Base-by-base conservation (phyloP, 495 filamentous ascomycete species). In the Monascus purpureus region DNA sequence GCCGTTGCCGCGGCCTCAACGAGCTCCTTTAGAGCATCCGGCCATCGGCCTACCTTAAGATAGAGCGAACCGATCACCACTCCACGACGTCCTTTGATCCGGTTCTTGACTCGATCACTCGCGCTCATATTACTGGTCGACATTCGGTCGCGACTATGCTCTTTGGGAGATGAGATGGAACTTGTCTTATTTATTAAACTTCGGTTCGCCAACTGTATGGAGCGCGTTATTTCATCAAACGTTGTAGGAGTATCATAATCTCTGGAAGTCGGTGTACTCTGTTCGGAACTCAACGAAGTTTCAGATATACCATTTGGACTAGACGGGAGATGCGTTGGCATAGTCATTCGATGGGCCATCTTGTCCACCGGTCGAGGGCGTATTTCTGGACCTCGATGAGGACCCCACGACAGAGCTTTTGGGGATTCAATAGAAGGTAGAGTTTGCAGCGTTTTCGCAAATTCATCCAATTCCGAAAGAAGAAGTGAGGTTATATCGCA, bases 401-500 rank as follows among this genome's bases (percentile, higher is more conserved):
- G 60, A 12, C 60, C 59, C 60, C 60, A 64, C 8, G 62, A 59
- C 4, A 48, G 62, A 26, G 58, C 60, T 29, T 47, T 60, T 1
- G 82, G 88, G 0, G 87, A 92, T 32, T 90, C 80, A 30, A 95
- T 74, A 2, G 73, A 75, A 14, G 75, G 72, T 45, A 84, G 69
- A 12, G 59, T 82, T 54, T 95, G 87, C 31, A 88, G 68, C 0
- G 80, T 83, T 41, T 75, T 87, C 36, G 86, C 88, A 38, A 93
- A 74, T 3, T 74, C 77, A 18, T 81, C 82, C 68, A 99, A 70
- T 48, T 95, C 88, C 7, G 79, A 82, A 14, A 99, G 65, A 24
- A 99, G 56, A 12, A 80, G 45, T 13, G 83, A 78, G 3, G 85
- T 88, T 28, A 94, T 71, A 54, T 95, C 86, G 48, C 90, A 93